These are phyloP conservation scores for Dipodascus albidus DNA, from an alignment of 805 yeast species.

Conservation along the genomic window DNA sequence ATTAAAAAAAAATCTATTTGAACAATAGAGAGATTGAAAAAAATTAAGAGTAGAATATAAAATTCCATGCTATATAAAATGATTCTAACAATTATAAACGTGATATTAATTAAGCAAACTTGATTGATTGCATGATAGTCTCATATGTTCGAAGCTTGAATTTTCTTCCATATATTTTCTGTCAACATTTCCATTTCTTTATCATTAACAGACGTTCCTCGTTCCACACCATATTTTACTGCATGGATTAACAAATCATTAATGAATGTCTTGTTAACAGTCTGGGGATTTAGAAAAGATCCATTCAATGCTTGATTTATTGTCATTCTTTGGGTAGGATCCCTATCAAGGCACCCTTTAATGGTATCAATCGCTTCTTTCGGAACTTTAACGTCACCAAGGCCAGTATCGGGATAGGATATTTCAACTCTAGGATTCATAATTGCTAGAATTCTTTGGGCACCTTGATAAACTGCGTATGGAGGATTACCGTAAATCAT, in stretches of 20 bases:
- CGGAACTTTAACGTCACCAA: constrained; percentile 51
- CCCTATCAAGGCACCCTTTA: constrained; percentile 56
- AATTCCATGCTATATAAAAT: not conserved
- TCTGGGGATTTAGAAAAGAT: constrained; percentile 63
- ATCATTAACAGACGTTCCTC: constrained; percentile 14
- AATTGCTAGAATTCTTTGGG: constrained; percentile 70
- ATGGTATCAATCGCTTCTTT: constrained; percentile 58
- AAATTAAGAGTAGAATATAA: too few relatives aligned
- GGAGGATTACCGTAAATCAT: constrained; percentile 94
- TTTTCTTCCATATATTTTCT: constrained; percentile 48
- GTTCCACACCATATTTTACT: constrained; percentile 54
- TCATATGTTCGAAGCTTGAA: constrained; percentile 14
- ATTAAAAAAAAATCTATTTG: too few relatives aligned
- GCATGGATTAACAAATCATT: constrained; percentile 67
- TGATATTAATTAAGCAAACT: not conserved
- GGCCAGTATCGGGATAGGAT: constrained; percentile 48
- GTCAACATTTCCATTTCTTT: constrained; percentile 36
- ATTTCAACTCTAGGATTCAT: constrained; percentile 74
- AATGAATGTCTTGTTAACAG: constrained; percentile 55
- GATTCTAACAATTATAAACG: not conserved
- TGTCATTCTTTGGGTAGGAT: constrained; percentile 57
- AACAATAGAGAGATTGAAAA: too few relatives aligned
- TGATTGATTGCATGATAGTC: not conserved
- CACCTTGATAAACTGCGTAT: constrained; percentile 65
- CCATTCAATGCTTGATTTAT: constrained; percentile 48